phyloP scores from a whole-genome alignment of 306 rosid species.

The Lathyrus oleraceus region DNA sequence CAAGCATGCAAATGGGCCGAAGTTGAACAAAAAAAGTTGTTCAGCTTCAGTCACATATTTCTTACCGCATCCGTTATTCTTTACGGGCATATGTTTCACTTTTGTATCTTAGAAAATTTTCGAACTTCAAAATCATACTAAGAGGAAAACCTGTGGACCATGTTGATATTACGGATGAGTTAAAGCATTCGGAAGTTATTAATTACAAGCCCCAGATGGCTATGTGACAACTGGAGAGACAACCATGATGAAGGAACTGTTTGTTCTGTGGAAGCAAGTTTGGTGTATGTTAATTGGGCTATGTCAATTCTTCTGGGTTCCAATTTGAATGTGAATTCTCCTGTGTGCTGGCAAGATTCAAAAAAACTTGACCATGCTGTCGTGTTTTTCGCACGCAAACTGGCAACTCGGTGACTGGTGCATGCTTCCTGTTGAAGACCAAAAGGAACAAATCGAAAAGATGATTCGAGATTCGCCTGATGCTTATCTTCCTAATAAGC shows the following conservation, averaged over 20 bases:
- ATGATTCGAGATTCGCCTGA: conserved; percentile 43
- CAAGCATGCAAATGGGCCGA: conserved; percentile 43
- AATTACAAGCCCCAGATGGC: conserved; percentile 85
- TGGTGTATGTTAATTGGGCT: conserved; percentile 78
- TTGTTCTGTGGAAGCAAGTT: conserved; percentile 75
- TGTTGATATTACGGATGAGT: conserved; percentile 58
- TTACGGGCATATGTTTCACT: conserved; percentile 85
- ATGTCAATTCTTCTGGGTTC: conserved; percentile 58
- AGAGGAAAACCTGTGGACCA: conserved; percentile 83
- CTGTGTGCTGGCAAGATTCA: conserved; percentile 65
- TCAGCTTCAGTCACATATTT: conserved; percentile 67
- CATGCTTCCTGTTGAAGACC: conserved; percentile 52
- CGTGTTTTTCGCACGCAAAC: conserved; percentile 77
- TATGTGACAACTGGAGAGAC: conserved; percentile 80
- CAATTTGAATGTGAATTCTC: conserved; percentile 48
- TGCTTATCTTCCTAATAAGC: conserved; percentile 38
- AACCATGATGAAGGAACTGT: conserved; percentile 74
- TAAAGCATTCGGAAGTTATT: conserved; percentile 53
- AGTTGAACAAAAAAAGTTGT: conserved; percentile 33
- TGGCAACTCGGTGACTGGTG: conserved; percentile 99
- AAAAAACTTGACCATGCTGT: conserved; percentile 65
- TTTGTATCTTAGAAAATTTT: conserved; percentile 72
- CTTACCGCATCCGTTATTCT: conserved; percentile 75
- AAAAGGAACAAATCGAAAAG: conserved; percentile 25
- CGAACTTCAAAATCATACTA: conserved; percentile 74